These are phyloP conservation scores for Tuber borchii DNA, from an alignment of 495 filamentous ascomycete species.

Conservation along the genomic window DNA sequence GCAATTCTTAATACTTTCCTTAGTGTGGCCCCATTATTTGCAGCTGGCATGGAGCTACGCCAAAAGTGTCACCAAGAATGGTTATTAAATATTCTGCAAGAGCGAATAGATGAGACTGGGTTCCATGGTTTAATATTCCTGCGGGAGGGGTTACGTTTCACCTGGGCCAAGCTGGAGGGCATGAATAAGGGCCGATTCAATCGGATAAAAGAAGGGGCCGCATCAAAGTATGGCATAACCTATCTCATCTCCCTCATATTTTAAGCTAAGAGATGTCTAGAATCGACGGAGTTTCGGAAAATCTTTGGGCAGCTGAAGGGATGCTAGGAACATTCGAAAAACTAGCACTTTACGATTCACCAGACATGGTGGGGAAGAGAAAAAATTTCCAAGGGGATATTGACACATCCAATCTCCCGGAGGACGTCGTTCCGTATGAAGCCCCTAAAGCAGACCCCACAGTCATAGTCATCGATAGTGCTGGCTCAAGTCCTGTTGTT, in stretches of 20 bases:
- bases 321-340: slow-evolving; percentile 37
- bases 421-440: slow-evolving; percentile 33
- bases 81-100: slow-evolving; percentile 17
- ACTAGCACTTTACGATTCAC: slow-evolving; percentile 33
- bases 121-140: slow-evolving; percentile 33
- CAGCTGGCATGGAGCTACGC: slow-evolving; percentile 35
- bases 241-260: neutral
- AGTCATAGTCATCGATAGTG: slow-evolving; percentile 3
- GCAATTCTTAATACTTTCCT: neutral
- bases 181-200: slow-evolving; percentile 35
- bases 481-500: slow-evolving; percentile 3
- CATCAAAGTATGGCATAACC: slow-evolving; percentile 26
- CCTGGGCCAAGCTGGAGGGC: slow-evolving; percentile 36
- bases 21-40: slow-evolving; percentile 33
- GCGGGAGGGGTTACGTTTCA: slow-evolving; percentile 34
- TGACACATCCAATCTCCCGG: slow-evolving; percentile 28
- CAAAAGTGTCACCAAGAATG: slow-evolving; percentile 36
- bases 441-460: slow-evolving; percentile 11
- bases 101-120: slow-evolving; percentile 31
- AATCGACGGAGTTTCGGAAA: slow-evolving; percentile 39
- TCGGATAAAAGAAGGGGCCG: slow-evolving; percentile 37
- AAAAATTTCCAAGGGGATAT: slow-evolving; percentile 37
- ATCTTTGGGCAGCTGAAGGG: slow-evolving; percentile 37
- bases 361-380: slow-evolving; percentile 15
- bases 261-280: slow-evolving; percentile 16